Evolutionary conservation across 2,329 filamentous ascomycete species (phyloP), one percentile per base, ranked within the genome.

Genomic region (Venturiaceae sp.): DNA sequence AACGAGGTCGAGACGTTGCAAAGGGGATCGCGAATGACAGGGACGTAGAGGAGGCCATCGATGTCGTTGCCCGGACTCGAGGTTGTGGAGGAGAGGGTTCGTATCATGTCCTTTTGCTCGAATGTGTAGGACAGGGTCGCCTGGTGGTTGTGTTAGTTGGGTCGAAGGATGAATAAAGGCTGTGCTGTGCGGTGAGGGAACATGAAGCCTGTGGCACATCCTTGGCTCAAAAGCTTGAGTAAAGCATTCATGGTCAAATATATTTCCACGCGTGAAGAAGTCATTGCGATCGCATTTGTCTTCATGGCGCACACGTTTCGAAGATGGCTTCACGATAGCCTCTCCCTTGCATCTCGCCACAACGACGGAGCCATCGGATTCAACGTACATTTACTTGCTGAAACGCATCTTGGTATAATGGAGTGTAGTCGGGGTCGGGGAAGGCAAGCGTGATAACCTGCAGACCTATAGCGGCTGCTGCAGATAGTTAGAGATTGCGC

Each of bases 21-120:
- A 0, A 77, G 72, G 62, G 86, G 80, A 58, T 77, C 69, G 11
- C 67, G 69, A 41, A 96, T 78, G 60, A 85, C 82, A 4, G 92
- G 94, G 2, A 95, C 87, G 70, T 94, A 97, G 59, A 97, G 80
- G 16, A 96, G 81, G 61, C 92, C 92, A 63, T 83, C 81, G 36
- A 94, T 83, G 57, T 83, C 75, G 58, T 81, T 81, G 63, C 85
- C 82, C 39, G 77, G 71, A 33, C 81, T 77, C 56, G 83, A 78
- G 68, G 83, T 84, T 61, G 83, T 87, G 33, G 81, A 83, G 3
- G 88, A 88, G 14, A 96, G 77, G 0, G 90, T 95, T 47, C 85
- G 88, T 55, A 96, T 80, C 65, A 88, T 87, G 59, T 68, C 69
- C 36, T 72, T 55, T 61, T 71, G 68, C 57, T 66, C 63, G 63